Evolutionary conservation across 352 stramenopile species (phyloP).

Genomic region (Pseudoperonospora humuli): DNA sequence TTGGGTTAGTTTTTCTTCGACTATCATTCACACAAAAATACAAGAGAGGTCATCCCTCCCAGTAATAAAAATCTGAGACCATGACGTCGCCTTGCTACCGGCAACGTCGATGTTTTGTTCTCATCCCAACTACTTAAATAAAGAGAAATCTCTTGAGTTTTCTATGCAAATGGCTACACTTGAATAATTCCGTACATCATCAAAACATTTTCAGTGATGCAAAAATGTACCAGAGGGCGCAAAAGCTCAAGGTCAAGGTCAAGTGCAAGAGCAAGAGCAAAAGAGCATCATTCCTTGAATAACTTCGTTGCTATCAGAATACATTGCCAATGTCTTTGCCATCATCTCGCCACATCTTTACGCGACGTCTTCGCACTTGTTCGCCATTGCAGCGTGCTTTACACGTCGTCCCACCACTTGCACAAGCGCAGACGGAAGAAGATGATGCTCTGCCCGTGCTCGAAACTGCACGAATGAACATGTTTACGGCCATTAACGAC

Average conservation of each 20-base stretch:
- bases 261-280: no score
- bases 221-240: neutral
- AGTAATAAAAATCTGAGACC: constrained; percentile 5
- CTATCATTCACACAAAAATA: neutral
- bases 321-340: constrained; percentile 12
- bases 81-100: constrained; percentile 1
- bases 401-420: constrained; percentile 5
- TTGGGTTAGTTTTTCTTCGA: no score
- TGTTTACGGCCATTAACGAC: constrained; percentile 91
- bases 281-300: constrained; percentile 14
- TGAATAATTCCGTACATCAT: constrained; percentile 10
- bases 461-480: constrained; percentile 83
- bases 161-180: neutral
- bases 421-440: constrained; percentile 14
- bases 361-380: neutral
- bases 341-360: neutral
- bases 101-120: neutral
- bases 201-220: constrained; percentile 22
- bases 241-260: constrained; percentile 11
- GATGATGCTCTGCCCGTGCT: constrained; percentile 18
- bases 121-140: neutral
- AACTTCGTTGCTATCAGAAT: neutral
- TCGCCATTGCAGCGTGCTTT: constrained; percentile 1
- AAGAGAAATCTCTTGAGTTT: neutral
- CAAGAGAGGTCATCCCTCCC: constrained; percentile 13